Conservation (phyloP, 176 grass and related monocot species). For the Oryza glumipatula region DNA sequence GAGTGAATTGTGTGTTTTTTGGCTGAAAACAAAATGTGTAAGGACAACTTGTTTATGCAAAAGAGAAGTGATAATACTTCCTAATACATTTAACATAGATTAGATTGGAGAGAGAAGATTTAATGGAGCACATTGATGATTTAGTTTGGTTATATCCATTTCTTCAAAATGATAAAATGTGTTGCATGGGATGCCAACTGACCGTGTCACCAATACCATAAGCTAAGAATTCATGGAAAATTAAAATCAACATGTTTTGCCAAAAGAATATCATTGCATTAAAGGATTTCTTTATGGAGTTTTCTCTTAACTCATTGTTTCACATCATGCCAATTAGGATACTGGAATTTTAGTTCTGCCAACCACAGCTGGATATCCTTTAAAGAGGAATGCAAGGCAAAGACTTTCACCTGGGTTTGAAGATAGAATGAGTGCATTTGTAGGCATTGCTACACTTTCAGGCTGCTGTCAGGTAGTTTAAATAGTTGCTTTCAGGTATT, state of each 20-base stretch:
- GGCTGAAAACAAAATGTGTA: not conserved
- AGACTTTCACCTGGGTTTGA: constrained; percentile 71
- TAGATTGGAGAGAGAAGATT: constrained; percentile 9
- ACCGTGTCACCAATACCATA: not conserved
- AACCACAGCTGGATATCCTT: constrained; percentile 77
- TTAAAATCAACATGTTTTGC: not conserved
- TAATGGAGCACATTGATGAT: not conserved
- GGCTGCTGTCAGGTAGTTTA: constrained; percentile 88
- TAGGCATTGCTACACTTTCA: constrained; percentile 83
- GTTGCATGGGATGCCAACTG: not conserved
- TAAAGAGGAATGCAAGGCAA: constrained; percentile 76
- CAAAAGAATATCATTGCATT: constrained; percentile 35
- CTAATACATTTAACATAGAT: constrained; percentile 12
- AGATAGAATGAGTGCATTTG: constrained; percentile 71
- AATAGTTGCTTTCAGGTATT: constrained; percentile 27
- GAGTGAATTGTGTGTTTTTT: constrained; percentile 31
- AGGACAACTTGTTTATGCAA: constrained; percentile 26
- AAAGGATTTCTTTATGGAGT: constrained; percentile 2
- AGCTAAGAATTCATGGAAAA: not conserved
- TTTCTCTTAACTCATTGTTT: constrained; percentile 30
- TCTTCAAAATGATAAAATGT: constrained; percentile 4
- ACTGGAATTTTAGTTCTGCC: constrained; percentile 90
- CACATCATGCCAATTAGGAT: constrained; percentile 61
- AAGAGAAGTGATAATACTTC: constrained; percentile 5
- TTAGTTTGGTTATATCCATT: constrained; percentile 23